These are phyloP conservation scores for Amanita jacksonii DNA, from an alignment of 768 basidiomycete species.

Conservation along the genomic window DNA sequence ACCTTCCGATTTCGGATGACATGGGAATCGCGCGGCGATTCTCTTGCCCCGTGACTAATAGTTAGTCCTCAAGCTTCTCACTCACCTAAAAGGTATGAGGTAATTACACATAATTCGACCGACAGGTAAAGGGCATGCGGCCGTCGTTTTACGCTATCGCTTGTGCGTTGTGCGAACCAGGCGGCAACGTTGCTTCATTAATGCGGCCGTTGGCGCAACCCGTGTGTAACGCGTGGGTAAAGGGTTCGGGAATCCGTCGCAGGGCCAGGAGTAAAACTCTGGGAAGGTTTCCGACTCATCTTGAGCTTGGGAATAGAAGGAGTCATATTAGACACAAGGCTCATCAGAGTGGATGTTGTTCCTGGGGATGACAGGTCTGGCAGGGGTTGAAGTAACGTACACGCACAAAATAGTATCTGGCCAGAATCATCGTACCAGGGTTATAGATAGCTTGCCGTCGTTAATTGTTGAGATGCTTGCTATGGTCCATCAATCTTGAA, in stretches of 20 bases:
- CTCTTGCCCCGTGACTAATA: neutral
- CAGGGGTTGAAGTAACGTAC: too few species aligned
- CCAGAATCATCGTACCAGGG: too few species aligned
- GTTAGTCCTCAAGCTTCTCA: neutral
- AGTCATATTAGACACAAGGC: too few species aligned
- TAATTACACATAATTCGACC: constrained; percentile 4
- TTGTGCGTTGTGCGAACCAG: neutral
- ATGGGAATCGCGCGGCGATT: neutral
- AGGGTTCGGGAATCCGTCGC: neutral
- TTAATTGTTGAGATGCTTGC: neutral
- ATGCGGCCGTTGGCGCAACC: neutral
- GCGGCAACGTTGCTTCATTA: neutral
- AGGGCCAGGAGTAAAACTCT: neutral
- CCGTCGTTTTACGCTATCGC: neutral
- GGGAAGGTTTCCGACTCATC: too few species aligned
- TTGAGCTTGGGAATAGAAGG: too few species aligned
- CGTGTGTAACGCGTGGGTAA: neutral
- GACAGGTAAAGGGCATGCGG: neutral
- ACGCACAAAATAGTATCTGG: too few species aligned
- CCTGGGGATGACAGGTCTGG: too few species aligned
- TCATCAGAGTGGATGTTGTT: too few species aligned
- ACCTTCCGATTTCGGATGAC: constrained; percentile 4
- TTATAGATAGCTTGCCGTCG: neutral
- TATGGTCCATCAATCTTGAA: neutral
- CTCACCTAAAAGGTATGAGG: neutral